Evolutionary conservation across 75 land plant species (phyloP).

Genomic region (Selaginella moellendorffii): DNA sequence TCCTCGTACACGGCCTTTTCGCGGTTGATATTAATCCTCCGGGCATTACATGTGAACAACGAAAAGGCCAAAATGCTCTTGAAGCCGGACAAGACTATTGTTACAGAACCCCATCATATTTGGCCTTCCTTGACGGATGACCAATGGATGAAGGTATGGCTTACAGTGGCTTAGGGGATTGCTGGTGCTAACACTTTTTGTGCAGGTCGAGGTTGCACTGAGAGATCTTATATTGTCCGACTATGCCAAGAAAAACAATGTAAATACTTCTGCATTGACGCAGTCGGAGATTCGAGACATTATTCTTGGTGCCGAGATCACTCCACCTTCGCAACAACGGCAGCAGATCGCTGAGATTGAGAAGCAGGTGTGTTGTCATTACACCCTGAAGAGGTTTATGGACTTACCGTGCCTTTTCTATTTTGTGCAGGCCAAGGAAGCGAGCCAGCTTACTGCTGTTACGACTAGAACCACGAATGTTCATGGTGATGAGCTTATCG

Average conservation of each 20-base stretch:
- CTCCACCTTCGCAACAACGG: constrained; percentile 98
- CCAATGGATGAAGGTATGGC: constrained; percentile 90
- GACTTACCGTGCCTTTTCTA: background rate
- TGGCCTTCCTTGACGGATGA: constrained; percentile 96
- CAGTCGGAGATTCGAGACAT: constrained; percentile 99
- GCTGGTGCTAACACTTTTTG: background rate
- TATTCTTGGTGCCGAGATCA: constrained; percentile 96
- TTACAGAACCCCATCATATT: constrained; percentile 95
- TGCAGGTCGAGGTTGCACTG: constrained; percentile 93
- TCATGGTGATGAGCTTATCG: constrained; percentile 98
- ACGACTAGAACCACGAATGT: constrained; percentile 97
- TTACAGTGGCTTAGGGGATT: background rate
- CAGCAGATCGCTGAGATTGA: constrained; percentile 99
- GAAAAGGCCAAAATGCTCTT: constrained; percentile 98
- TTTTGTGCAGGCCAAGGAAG: constrained; percentile 78
- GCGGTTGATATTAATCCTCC: constrained; percentile 75
- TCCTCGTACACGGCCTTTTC: constrained; percentile 99
- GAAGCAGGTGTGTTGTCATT: constrained; percentile 56
- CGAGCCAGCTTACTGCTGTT: constrained; percentile 92
- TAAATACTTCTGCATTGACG: constrained; percentile 92
- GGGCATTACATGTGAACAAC: constrained; percentile 98
- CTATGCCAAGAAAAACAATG: constrained; percentile 99
- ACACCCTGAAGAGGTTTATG: background rate
- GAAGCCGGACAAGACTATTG: constrained; percentile 90
- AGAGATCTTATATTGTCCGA: constrained; percentile 95